Conservation (phyloP, 2,329 filamentous ascomycete genomes). For the Ceratocystiopsis minuta region DNA sequence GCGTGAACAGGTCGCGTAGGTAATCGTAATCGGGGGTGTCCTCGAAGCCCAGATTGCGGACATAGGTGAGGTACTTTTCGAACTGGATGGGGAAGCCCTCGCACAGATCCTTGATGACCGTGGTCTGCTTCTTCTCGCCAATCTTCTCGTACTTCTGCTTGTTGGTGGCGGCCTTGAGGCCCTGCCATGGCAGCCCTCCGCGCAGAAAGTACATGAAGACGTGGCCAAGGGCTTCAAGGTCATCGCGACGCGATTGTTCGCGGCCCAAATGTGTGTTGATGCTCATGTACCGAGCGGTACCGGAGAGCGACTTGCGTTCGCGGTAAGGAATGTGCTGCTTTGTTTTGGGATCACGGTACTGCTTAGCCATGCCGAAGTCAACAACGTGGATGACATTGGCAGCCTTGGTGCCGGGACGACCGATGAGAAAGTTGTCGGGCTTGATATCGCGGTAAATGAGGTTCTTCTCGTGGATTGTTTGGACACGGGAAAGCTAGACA, state of each 20-base stretch:
- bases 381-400: slow-evolving; percentile 97
- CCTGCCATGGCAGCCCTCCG: slow-evolving; percentile 55
- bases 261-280: slow-evolving; percentile 97
- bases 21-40: slow-evolving; percentile 98
- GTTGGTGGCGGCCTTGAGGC: slow-evolving; percentile 53
- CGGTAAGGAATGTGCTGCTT: slow-evolving; percentile 98
- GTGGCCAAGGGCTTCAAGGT: slow-evolving; percentile 71
- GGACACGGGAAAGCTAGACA: slow-evolving; percentile 65
- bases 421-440: slow-evolving; percentile 97
- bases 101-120: slow-evolving; percentile 88
- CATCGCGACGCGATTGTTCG: slow-evolving; percentile 89
- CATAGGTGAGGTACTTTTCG: slow-evolving; percentile 92
- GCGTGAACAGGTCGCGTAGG: slow-evolving; percentile 86
- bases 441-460: slow-evolving; percentile 99
- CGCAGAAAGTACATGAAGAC: slow-evolving; percentile 60
- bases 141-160: slow-evolving; percentile 99
- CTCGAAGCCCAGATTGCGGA: slow-evolving; percentile 94
- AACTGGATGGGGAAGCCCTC: slow-evolving; percentile 95
- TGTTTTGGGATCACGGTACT: slow-evolving; percentile 95
- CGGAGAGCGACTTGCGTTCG: slow-evolving; percentile 89
- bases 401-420: slow-evolving; percentile 77
- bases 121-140: slow-evolving; percentile 99
- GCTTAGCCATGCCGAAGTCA: slow-evolving; percentile 99
- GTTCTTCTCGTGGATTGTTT: slow-evolving; percentile 94
- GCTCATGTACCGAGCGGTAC: slow-evolving; percentile 96